Percentiles rank a stretch among this genome's conserved stretches.
phyloP scores from a whole-genome alignment of 164 flowering plant species.

The Vitis riparia region DNA sequence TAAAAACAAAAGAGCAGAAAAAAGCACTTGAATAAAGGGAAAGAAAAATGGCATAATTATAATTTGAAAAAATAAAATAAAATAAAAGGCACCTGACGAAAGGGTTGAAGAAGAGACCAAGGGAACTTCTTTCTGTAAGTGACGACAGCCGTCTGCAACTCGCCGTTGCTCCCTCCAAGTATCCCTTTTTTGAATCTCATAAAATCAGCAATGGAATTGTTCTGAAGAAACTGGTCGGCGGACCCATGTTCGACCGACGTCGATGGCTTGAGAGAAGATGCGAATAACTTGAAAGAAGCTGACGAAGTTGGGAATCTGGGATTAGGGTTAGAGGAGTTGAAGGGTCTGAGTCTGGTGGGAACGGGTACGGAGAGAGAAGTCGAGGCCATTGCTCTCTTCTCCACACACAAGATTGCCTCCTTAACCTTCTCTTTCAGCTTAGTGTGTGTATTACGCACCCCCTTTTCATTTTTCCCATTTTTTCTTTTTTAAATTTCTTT shows the following conservation, averaged over 20 bases:
- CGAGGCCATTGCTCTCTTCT: constrained; percentile 34
- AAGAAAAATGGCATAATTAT: background rate
- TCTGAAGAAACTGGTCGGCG: constrained; percentile 47
- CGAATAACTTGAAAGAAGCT: constrained; percentile 12
- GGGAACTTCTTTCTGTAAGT: constrained; percentile 80
- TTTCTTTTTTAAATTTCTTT: no score
- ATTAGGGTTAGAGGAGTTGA: constrained; percentile 11
- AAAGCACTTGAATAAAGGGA: background rate
- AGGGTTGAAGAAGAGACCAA: constrained; percentile 79
- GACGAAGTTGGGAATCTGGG: background rate
- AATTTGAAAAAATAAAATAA: background rate
- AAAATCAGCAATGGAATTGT: constrained; percentile 86
- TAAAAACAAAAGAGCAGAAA: background rate
- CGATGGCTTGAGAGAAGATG: constrained; percentile 17
- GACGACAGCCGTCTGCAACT: constrained; percentile 94
- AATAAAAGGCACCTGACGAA: constrained; percentile 54
- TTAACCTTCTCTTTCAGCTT: no score
- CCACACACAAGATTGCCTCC: background rate
- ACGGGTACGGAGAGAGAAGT: constrained; percentile 30
- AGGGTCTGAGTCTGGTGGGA: constrained; percentile 8
- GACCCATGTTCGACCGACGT: constrained; percentile 38
- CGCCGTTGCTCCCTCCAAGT: constrained; percentile 31
- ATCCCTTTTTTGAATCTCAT: constrained; percentile 62
- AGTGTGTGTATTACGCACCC: no score
- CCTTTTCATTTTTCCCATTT: no score